Evolutionary conservation across 2,329 filamentous ascomycete species (phyloP).

Genomic region (Furcasterigmium sp.): DNA sequence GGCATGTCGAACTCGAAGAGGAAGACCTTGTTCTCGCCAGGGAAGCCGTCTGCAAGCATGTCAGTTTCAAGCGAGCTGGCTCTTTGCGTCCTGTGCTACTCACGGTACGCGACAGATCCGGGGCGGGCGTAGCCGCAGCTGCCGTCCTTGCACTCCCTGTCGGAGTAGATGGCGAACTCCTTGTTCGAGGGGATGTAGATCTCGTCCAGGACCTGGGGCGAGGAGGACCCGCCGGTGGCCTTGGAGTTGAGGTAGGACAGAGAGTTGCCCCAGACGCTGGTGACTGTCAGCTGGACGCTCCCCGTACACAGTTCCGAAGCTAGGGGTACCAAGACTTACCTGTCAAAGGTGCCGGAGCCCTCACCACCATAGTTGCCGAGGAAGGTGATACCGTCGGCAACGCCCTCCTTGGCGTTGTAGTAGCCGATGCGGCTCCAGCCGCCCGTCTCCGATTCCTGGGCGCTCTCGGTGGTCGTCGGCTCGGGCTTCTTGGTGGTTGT

Average conservation of each 20-base stretch:
- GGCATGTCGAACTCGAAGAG: conserved; percentile 73
- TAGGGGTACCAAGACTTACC: no score
- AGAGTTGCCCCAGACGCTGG: conserved; percentile 37
- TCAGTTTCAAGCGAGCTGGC: conserved; percentile 3
- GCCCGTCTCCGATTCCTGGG: conserved; percentile 9
- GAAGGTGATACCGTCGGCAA: conserved; percentile 39
- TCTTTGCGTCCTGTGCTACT: conserved; percentile 4
- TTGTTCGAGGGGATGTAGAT: conserved; percentile 33
- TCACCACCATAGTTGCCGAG: conserved; percentile 41
- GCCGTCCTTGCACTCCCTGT: conserved; percentile 31
- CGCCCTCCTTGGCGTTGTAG: conserved; percentile 34
- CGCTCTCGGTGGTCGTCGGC: conserved; percentile 4
- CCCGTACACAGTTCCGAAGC: no score
- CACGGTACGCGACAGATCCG: conserved; percentile 39
- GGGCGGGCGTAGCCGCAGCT: conserved; percentile 40
- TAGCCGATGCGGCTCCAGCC: conserved; percentile 38
- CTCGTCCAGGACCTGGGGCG: conserved; percentile 33
- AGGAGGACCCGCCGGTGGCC: conserved; percentile 29
- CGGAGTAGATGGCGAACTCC: conserved; percentile 42
- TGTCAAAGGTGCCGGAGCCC: conserved; percentile 36
- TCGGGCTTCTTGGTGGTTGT: conserved; percentile 1
- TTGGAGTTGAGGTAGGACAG: conserved; percentile 39
- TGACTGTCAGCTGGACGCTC: no score
- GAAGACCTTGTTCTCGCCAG: conserved; percentile 63
- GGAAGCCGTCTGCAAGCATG: conserved; percentile 57